Evolutionary conservation across 805 yeast genomes (phyloP), one percentile per base, ranked within the genome.

Genomic region (Saccharomyces eubayanus): DNA sequence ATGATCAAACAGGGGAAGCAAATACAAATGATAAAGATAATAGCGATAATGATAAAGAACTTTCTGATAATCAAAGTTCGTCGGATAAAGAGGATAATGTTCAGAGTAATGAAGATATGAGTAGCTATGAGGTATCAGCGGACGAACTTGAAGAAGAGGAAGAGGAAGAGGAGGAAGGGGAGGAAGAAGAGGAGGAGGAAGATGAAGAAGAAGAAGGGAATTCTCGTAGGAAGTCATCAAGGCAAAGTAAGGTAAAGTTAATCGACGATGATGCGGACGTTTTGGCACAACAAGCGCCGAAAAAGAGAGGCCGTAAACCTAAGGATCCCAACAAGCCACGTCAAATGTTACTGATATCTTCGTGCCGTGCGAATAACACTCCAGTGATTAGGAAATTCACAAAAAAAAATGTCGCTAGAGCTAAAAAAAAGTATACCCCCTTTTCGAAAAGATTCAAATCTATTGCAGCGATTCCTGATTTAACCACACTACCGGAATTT

Each of bases 371-470:
- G 21, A 28, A 28, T 14, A 47, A 40, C 2, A 51, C 55, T 11
- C 53, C 58, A 1, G 57, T 58, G 14, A 62, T 62, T 52, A 66
- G 65, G 51, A 67, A 68, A 54, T 68, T 61, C 54, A 67, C 67
- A 11, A 66, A 63, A 58, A 61, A 60, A 59, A 68, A 65, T 59
- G 69, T 62, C 50, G 65, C 55, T 46, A 61, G 64, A 55, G 70
- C 63, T 47, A 69, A 61, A 58, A 65, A 62, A 53, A 65, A 62
- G 48, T 63, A 63, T 57, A 65, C 69, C 2, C 64, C 69, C 28
- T 62, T 62, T 55, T 60, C 66, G 14, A 61, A 62, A 48, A 52
- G 62, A 51, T 63, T 60, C 51, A 60, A 55, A 46, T 59, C 65
- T 12, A 61, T 61, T 45, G 57, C 61, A 40, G 68, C 58, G 49